Conservation (phyloP, 164 flowering plant genomes). For the Kingdonia uniflora region DNA sequence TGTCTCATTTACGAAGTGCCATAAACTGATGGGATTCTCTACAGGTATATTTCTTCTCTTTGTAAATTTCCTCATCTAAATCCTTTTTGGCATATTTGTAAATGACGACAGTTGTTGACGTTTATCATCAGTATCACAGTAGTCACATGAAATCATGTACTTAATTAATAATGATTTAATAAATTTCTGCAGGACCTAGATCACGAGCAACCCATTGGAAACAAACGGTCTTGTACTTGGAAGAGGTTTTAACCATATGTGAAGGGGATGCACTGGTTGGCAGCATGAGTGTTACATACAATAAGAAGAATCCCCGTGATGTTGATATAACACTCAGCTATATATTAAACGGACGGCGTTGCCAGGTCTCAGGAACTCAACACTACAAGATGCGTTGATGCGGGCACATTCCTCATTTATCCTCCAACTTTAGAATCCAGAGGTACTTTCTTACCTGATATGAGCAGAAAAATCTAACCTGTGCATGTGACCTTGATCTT, state of each 20-base stretch:
- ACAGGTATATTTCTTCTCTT: constrained; percentile 53
- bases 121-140: too few relatives aligned
- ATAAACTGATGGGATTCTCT: constrained; percentile 83
- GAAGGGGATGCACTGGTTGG: constrained; percentile 76
- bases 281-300: constrained; percentile 73
- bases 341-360: constrained; percentile 55
- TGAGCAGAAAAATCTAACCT: too few relatives aligned
- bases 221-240: constrained; percentile 90
- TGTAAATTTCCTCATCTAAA: neutral
- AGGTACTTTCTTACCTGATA: too few relatives aligned
- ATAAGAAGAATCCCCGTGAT: constrained; percentile 92
- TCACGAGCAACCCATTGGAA: constrained; percentile 94
- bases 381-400: constrained; percentile 68
- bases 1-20: constrained; percentile 87
- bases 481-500: too few relatives aligned
- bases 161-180: too few relatives aligned
- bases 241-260: constrained; percentile 83
- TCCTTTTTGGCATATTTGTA: too few relatives aligned
- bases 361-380: constrained; percentile 56
- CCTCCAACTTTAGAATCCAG: too few relatives aligned
- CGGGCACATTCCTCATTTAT: too few relatives aligned
- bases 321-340: constrained; percentile 62
- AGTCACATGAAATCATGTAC: too few relatives aligned
- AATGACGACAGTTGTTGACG: too few relatives aligned
- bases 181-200: constrained; percentile 61